phyloP scores from a whole-genome alignment of 306 rosid genomes.

The Pyrus betulifolia region DNA sequence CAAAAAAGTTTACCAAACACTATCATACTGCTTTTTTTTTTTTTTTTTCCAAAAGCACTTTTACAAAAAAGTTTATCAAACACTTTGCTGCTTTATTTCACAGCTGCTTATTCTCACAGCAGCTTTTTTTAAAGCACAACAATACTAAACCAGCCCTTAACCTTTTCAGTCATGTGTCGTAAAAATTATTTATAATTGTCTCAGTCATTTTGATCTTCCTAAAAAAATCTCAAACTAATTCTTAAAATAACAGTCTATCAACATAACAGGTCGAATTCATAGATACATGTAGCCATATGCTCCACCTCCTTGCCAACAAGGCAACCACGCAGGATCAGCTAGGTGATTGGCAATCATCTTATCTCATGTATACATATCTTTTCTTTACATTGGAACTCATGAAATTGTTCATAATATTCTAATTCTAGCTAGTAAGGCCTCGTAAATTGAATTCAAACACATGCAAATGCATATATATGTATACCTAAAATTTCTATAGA shows the following conservation, averaged over 20 bases:
- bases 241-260: not conserved
- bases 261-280: not conserved
- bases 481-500: not conserved
- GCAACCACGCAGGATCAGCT: slow-evolving; percentile 4
- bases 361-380: not conserved
- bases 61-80: too few relatives aligned
- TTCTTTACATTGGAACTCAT: slow-evolving; percentile 25
- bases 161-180: too few relatives aligned
- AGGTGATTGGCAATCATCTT: not conserved
- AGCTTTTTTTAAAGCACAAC: too few relatives aligned
- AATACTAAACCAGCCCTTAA: too few relatives aligned
- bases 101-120: too few relatives aligned
- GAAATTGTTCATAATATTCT: not conserved
- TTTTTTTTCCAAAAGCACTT: too few relatives aligned
- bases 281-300: not conserved
- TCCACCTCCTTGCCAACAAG: slow-evolving; percentile 2
- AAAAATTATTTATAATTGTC: too few relatives aligned
- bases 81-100: too few relatives aligned
- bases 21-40: too few relatives aligned
- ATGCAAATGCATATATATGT: slow-evolving; percentile 1
- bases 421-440: slow-evolving; percentile 5
- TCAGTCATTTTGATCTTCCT: too few relatives aligned
- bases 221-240: too few relatives aligned
- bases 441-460: slow-evolving; percentile 33
- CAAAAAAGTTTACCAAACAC: too few relatives aligned